Evolutionary conservation across 176 grass and related monocot species (phyloP).

Genomic region (Hyparrhenia diplandra): DNA sequence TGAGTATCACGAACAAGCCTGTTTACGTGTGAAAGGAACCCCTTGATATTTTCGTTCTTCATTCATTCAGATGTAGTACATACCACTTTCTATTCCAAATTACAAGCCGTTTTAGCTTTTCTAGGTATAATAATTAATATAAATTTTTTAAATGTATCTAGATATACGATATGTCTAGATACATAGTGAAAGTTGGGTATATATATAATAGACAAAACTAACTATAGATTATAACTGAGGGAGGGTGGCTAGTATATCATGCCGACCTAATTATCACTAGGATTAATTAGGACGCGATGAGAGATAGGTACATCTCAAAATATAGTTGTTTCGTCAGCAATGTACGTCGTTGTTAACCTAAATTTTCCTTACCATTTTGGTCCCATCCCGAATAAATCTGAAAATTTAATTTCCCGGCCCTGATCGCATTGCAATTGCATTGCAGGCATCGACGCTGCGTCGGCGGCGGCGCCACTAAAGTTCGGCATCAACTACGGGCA

Average conservation of each 20-base stretch:
- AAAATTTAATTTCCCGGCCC: background rate
- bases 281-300: background rate
- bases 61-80: background rate
- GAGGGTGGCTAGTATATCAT: no score
- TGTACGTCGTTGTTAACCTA: background rate
- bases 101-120: no score
- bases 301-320: background rate
- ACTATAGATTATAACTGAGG: no score
- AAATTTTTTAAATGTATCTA: no score
- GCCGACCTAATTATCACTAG: background rate
- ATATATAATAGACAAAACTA: no score
- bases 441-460: background rate
- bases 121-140: no score
- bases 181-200: no score
- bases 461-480: conserved; percentile 26
- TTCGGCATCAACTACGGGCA: conserved; percentile 91
- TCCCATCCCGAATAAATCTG: background rate
- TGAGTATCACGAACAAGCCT: background rate
- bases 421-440: background rate
- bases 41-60: background rate
- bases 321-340: background rate
- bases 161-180: no score
- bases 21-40: background rate
- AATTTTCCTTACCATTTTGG: background rate
- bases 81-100: no score